phyloP scores from a whole-genome alignment of 108 stramenopile species.

The Cyclotella kingstonii region DNA sequence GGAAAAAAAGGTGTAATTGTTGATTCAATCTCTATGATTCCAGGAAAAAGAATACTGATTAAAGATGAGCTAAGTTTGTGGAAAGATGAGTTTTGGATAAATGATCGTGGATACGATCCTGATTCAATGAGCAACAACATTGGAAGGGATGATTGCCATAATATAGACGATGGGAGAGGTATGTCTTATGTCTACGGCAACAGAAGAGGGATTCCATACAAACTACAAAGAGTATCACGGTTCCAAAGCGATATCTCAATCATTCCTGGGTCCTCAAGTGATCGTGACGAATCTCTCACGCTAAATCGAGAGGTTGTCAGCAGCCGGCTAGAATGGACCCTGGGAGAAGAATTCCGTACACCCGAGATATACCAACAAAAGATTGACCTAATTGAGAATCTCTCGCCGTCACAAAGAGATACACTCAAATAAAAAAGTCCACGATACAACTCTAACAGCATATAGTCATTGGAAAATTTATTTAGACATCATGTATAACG shows the following conservation, averaged over 20 bases:
- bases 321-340: conserved; percentile 64
- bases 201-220: conserved; percentile 75
- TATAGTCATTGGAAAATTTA: no score
- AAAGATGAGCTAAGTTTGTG: conserved; percentile 78
- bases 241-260: no score
- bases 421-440: no score
- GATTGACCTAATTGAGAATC: no score
- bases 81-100: conserved; percentile 76
- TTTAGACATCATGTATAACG: no score
- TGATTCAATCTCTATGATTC: conserved; percentile 66
- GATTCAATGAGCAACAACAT: conserved; percentile 27
- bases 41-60: conserved; percentile 71
- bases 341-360: conserved; percentile 59
- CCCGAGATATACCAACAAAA: conserved; percentile 46
- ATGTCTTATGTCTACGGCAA: conserved; percentile 79
- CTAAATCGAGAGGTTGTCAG: conserved; percentile 32
- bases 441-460: no score
- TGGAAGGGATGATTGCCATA: background rate
- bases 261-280: no score
- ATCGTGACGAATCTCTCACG: conserved; percentile 1
- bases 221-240: conserved; percentile 60
- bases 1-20: conserved; percentile 64
- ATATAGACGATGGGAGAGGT: conserved; percentile 4
- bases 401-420: no score
- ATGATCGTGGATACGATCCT: conserved; percentile 82